phyloP scores from a whole-genome alignment of 768 basidiomycete genomes.

The Tricholoma terreum region DNA sequence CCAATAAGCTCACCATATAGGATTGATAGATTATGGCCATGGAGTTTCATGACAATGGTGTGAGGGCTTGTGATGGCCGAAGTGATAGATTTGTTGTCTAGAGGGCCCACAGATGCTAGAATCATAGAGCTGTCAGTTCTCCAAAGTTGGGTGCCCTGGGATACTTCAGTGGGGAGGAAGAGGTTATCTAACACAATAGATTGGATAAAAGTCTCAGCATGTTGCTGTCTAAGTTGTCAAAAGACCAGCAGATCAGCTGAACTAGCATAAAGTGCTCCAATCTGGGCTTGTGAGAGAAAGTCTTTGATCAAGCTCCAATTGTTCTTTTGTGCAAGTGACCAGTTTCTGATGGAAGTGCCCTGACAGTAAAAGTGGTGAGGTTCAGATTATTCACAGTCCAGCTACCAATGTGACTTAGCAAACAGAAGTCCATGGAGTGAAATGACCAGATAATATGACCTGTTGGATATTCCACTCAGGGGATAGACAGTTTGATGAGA shows the following conservation, averaged over 20 bases:
- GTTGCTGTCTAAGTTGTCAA: not conserved
- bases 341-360: not conserved
- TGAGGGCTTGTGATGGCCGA: slow-evolving; percentile 5
- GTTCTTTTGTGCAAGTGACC: not conserved
- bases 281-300: not conserved
- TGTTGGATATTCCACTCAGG: not conserved
- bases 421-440: not conserved
- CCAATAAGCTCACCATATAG: slow-evolving; percentile 22
- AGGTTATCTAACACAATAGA: not conserved
- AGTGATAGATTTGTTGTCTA: too few species aligned
- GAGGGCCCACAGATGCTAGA: slow-evolving; percentile 15
- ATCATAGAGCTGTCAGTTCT: slow-evolving; percentile 25
- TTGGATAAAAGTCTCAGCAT: slow-evolving; percentile 4
- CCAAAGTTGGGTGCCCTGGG: slow-evolving; percentile 5
- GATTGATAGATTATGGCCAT: slow-evolving; percentile 16
- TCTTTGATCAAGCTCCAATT: slow-evolving; percentile 1
- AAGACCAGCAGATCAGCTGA: not conserved
- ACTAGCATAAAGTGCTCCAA: not conserved
- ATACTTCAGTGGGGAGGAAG: not conserved
- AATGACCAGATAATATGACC: not conserved
- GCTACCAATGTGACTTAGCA: not conserved
- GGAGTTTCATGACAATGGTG: slow-evolving; percentile 14
- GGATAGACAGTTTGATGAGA: slow-evolving; percentile 2
- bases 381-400: not conserved
- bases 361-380: not conserved